phyloP scores from a whole-genome alignment of 306 rosid species.

The Medicago lupulina region DNA sequence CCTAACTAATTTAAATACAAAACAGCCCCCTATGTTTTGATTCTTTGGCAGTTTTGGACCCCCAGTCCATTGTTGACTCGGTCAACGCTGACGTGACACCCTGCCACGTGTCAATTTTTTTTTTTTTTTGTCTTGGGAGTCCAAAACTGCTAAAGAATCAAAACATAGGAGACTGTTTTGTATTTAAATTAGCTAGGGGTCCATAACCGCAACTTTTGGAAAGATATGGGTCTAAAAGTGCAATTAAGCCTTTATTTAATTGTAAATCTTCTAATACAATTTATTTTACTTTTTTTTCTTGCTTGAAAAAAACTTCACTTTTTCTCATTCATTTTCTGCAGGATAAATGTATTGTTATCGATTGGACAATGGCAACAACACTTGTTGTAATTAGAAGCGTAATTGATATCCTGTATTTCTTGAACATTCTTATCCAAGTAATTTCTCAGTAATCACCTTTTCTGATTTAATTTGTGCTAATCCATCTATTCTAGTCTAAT shows the following conservation, averaged over 20 bases:
- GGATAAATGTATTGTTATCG: conserved; percentile 63
- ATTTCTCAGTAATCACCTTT: background rate
- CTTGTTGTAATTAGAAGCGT: conserved; percentile 74
- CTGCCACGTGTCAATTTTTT: rapidly evolving
- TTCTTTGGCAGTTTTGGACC: too few relatives aligned
- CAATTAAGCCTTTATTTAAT: background rate
- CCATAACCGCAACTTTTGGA: too few relatives aligned
- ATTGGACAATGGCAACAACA: conserved; percentile 47
- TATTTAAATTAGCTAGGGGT: too few relatives aligned
- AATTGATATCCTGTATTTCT: conserved; percentile 64
- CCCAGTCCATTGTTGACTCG: too few relatives aligned
- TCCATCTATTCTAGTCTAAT: too few relatives aligned
- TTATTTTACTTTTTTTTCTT: background rate
- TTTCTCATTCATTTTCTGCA: conserved; percentile 45
- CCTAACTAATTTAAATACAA: too few relatives aligned
- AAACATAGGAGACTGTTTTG: too few relatives aligned
- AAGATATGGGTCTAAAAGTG: too few relatives aligned
- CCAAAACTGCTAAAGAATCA: too few relatives aligned
- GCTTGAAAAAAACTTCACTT: background rate
- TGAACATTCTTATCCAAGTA: conserved; percentile 58
- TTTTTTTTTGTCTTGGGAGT: too few relatives aligned
- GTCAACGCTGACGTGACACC: rapidly evolving
- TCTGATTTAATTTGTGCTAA: too few relatives aligned
- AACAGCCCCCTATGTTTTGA: too few relatives aligned
- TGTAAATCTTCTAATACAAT: background rate